Evolutionary conservation across 768 basidiomycete species (phyloP), one percentile per base, ranked within the genome.

Genomic region (Amanita molliuscula): DNA sequence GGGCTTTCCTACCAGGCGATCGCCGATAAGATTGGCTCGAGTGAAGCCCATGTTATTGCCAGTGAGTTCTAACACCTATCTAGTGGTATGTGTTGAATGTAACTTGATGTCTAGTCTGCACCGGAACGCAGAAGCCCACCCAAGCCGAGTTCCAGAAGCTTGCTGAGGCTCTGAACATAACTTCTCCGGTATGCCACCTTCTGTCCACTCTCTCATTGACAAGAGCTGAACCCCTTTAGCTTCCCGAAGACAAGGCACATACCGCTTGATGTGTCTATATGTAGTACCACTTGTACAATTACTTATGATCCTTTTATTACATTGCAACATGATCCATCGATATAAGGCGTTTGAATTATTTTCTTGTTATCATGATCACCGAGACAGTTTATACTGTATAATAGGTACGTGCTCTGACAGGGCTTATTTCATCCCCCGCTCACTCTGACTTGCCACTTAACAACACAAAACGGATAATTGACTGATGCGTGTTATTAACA

Each of bases 1-100:
- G 82, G 76, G 3, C 41, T 73, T 23, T 68, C 73, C 25, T 78
- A 80, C 56, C 57, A 55, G 18, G 54, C 67, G 26, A 73, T 87
- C 57, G 82, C 81, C 6, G 3, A 3, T 10, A 61, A 67, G 58
- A 64, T 77, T 34, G 71, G 72, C 45, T 47, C 62, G 41, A 42
- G 58, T 36, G 68, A 75, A 58, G 63, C 73, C 29, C 79, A 73
- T 49, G 73, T 87, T 44, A 63, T 66, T 38, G 72, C 73, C 40
- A 74, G 85, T 86, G 56, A 52, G 75, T 67, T 16, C 13, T 26
- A 16, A 15, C 1, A 3, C 23, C 21, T 4, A 15, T n/a, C 0
- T 23, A 2, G 26, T 31, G 36, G 33, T 25, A 50, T 6, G 23
- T 20, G 23, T 20, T 43, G 31, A 34, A 20, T 18, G 16, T 44